Percentiles rank a stretch among this genome's conserved stretches.
Evolutionary conservation across 2,329 filamentous ascomycete species (phyloP).

Genomic region (Rhynchosporium secalis): DNA sequence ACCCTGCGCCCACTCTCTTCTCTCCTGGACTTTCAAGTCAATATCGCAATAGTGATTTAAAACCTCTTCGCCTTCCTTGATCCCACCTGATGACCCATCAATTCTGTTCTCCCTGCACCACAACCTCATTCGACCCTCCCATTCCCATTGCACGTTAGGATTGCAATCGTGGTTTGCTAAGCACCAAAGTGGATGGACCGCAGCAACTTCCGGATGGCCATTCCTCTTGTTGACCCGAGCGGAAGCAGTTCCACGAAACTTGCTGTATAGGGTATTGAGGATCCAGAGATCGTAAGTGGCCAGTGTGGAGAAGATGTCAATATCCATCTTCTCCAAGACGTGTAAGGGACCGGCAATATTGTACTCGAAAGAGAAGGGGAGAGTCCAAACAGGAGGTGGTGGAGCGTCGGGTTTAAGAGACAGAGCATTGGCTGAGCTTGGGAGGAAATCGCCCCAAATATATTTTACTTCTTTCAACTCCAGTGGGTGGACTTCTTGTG

Average conservation of each 20-base stretch:
- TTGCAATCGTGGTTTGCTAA: slow-evolving; percentile 95
- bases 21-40: slow-evolving; percentile 70
- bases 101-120: slow-evolving; percentile 61
- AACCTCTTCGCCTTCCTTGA: slow-evolving; percentile 80
- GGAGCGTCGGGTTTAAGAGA: slow-evolving; percentile 54
- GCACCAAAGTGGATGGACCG: slow-evolving; percentile 95
- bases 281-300: slow-evolving; percentile 73
- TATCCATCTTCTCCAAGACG: slow-evolving; percentile 80
- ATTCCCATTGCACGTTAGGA: slow-evolving; percentile 93
- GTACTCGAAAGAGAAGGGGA: slow-evolving; percentile 76
- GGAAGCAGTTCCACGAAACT: slow-evolving; percentile 90
- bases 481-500: slow-evolving; percentile 61
- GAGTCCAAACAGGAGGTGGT: slow-evolving; percentile 62
- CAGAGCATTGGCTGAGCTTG: slow-evolving; percentile 53
- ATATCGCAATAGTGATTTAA: slow-evolving; percentile 95
- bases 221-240: slow-evolving; percentile 75
- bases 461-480: slow-evolving; percentile 66
- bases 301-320: slow-evolving; percentile 67
- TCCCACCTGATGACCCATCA: slow-evolving; percentile 56
- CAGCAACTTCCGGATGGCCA: slow-evolving; percentile 84
- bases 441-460: slow-evolving; percentile 68
- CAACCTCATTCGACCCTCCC: slow-evolving; percentile 76
- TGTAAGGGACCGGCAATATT: slow-evolving; percentile 75
- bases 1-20: slow-evolving; percentile 85
- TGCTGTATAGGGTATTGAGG: slow-evolving; percentile 87